Evolutionary conservation across 2,329 filamentous ascomycete genomes (phyloP), one percentile per base, ranked within the genome.

Genomic region (Pseudogymnoascus sp.): DNA sequence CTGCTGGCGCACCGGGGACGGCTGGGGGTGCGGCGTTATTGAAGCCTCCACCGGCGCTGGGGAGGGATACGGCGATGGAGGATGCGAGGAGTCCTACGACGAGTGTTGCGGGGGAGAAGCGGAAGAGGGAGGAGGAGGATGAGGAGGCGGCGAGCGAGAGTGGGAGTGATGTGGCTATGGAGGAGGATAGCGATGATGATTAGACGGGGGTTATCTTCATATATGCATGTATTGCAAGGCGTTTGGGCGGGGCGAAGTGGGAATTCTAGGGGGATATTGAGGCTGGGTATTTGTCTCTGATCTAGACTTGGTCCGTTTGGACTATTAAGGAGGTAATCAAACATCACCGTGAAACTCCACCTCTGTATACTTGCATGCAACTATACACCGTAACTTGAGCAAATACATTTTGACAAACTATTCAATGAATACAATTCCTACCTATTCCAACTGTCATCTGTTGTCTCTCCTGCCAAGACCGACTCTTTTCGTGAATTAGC

Each of bases 171-270:
- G 84, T 87, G 67, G 81, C 83, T 59, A 86, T 86, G 82, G 85
- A 87, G 67, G 85, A 85, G 67, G 85, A 86, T 64, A 89, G 86
- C 62, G 88, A 90, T 69, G 88, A 90, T 67, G 89, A 93, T 70
- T 83, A 80, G n/a, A n/a, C 9, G 20, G 32, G 38, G 30, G 18
- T 32, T 60, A 32, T 59, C 37, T 38, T 47, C 54, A 60, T 47
- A 39, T 37, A 25, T 38, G 43, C 30, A 57, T 57, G 28, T 47
- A 60, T 61, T 60, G 41, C 54, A 43, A 34, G 59, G 59, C 59
- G 59, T 61, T 61, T 18, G 32, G 41, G 43, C 32, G 39, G 59
- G 39, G 41, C 22, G 41, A 47, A 47, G 41, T 47, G 41, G 41
- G 41, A 39, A 47, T 47, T 47, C 41, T 28, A 47, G 41, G 41